phyloP scores from a whole-genome alignment of 164 flowering plant species.

The Saururus chinensis region DNA sequence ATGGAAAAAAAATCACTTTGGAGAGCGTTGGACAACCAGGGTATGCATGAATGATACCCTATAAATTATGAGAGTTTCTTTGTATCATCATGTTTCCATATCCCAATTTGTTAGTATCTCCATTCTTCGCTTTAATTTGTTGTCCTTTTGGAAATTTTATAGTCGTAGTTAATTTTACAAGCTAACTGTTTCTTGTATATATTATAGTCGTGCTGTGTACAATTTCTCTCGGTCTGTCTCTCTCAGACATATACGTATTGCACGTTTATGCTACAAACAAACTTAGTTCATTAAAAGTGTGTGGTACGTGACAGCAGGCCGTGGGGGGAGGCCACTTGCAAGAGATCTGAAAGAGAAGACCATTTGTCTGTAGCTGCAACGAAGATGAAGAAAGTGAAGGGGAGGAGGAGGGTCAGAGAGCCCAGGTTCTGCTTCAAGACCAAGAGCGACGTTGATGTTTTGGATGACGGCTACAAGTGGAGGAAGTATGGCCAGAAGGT shows the following conservation, averaged over 20 bases:
- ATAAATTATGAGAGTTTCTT: too few species aligned
- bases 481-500: conserved; percentile 89
- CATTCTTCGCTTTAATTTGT: too few species aligned
- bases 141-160: too few species aligned
- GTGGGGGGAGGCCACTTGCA: conserved; percentile 11
- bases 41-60: too few species aligned
- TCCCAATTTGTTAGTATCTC: too few species aligned
- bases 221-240: too few species aligned
- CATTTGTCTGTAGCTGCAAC: conserved; percentile 38
- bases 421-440: conserved; percentile 96
- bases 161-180: too few species aligned
- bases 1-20: too few species aligned
- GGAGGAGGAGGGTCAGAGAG: conserved; percentile 75
- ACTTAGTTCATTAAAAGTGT: conserved; percentile 2
- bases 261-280: conserved; percentile 44
- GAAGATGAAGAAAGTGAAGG: conserved; percentile 79
- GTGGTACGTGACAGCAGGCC: conserved; percentile 8
- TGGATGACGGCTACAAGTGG: conserved; percentile 93
- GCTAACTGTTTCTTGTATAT: too few species aligned
- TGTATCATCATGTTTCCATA: too few species aligned
- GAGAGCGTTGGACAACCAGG: too few species aligned
- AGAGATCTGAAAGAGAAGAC: conserved; percentile 14
- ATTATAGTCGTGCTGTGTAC: too few species aligned
- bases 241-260: not conserved
- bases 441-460: conserved; percentile 75